Evolutionary conservation across 2,329 filamentous ascomycete species (phyloP), one percentile per base, ranked within the genome.

Genomic region (Raffaelea arxii): DNA sequence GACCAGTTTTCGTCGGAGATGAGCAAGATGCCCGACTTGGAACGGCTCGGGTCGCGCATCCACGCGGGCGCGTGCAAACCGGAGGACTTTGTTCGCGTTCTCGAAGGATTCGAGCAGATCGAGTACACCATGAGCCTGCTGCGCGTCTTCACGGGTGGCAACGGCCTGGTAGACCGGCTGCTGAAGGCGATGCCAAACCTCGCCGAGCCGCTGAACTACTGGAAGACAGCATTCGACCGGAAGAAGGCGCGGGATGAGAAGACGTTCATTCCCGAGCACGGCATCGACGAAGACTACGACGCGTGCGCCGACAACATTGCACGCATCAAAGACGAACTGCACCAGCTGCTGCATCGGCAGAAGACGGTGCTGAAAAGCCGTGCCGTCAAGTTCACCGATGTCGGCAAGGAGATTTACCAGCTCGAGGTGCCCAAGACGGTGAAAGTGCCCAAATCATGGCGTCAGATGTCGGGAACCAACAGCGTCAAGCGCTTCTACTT

Each of bases 41-140:
- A 98, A 64, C 78, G 92, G 35, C 75, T 97, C 40, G 94, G 97
- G 46, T 98, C 92, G 23, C 84, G 92, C 9, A 84, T 98, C 11
- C 92, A 98, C 58, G 92, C 92, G 1, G 86, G 87, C 1, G 80
- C 80, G n/a, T 96, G 90, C 67, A 87, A 82, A 58, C 78, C 89
- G 0, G 86, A 92, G 47, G 92, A 98, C 60, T 98, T 98, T 62
- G 80, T 97, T 40, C 85, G 82, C 41, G 91, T 97, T 0, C 72
- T 98, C 0, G 90, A 97, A 62, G 92, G 92, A 0, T 98, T 96
- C 56, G 92, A 97, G 67, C 91, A 96, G 64, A 97, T 98, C 40
- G 89, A 96, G 52, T 92, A 95, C 62, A 94, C 90, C 1, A 87
- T 95, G 75, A 77, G 80, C 44, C 73, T 97, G 21, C 74, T 97